phyloP scores from a whole-genome alignment of 148 eudicot genomes.

The Heliosperma pusillum region DNA sequence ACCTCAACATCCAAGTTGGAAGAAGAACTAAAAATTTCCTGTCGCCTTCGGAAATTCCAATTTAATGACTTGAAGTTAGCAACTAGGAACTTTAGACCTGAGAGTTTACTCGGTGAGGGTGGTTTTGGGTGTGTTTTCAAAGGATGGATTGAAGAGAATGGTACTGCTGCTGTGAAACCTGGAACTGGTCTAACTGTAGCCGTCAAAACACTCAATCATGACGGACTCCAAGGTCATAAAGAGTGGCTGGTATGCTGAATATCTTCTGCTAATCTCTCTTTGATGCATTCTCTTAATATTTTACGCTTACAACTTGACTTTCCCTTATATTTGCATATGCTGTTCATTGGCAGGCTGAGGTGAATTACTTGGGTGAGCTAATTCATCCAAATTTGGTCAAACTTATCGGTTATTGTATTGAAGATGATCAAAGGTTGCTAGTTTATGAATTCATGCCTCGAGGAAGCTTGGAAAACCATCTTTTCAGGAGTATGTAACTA shows the following conservation, averaged over 20 bases:
- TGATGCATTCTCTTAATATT: too few species aligned
- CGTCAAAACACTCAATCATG: conserved; percentile 69
- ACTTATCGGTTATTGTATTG: conserved; percentile 65
- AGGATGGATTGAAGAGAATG: conserved; percentile 75
- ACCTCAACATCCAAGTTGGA: conserved; percentile 64
- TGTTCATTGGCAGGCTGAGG: conserved; percentile 51
- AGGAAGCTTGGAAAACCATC: conserved; percentile 78
- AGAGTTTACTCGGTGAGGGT: conserved; percentile 69
- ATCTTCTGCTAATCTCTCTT: neutral
- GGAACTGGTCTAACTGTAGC: conserved; percentile 76
- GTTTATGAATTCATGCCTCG: conserved; percentile 76
- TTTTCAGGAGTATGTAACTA: conserved; percentile 55
- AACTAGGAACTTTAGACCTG: conserved; percentile 67
- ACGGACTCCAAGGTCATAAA: conserved; percentile 80
- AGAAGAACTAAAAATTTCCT: conserved; percentile 63
- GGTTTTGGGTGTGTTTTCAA: conserved; percentile 76
- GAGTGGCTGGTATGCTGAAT: conserved; percentile 62
- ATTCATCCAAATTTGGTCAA: conserved; percentile 64
- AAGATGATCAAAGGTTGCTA: conserved; percentile 73
- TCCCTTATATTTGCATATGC: neutral
- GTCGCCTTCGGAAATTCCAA: conserved; percentile 56
- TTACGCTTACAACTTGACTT: neutral
- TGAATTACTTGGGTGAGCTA: conserved; percentile 70
- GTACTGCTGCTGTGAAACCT: conserved; percentile 70
- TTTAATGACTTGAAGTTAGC: conserved; percentile 64